Evolutionary conservation across 768 basidiomycete genomes (phyloP), one percentile per base, ranked within the genome.

Genomic region (Lyophyllum atratum): DNA sequence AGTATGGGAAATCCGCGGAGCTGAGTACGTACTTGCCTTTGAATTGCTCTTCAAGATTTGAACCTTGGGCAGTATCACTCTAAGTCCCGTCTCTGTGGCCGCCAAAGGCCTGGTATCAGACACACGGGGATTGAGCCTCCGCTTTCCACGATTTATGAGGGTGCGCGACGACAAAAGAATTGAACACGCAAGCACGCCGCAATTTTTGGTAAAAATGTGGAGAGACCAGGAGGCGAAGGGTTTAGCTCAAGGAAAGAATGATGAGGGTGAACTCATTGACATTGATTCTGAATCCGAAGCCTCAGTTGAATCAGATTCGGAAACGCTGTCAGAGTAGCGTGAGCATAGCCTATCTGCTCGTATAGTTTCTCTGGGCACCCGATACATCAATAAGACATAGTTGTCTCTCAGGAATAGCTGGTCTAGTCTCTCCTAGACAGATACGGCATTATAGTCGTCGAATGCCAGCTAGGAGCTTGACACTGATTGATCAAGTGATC

Each of bases 1-100:
- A 67, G 91, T 94, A 15, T 97, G 95, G 95, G 94, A 97, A 74
- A 90, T 96, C 55, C 82, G 85, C 25, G 86, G 88, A 37, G 87
- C 89, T 57, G 86, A 90, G 87, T 84, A 60, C 68, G 78, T n/a
- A 12, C 31, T 45, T 19, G 7, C 26, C n/a, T 48, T 19, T 33
- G 10, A 2, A 19, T 47, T 49, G 28, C 22, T 26, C 33, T 34
- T 50, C 29, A 12, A 34, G 44, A 24, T 28, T 57, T 60, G 39
- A 49, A 11, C 11, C 29, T 37, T 15, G n/a, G n/a, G n/a, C 34
- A 91, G 89, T 65, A 81, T 95, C 61, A 93, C 93, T 2, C 72
- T 92, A 59, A 93, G 92, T 43, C 94, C 93, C 0, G 85, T 93
- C 15, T 95, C 93, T 22, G 73, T 88, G 5, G 93, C 93, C 17